These are phyloP conservation scores for Marchantia polymorpha DNA, from an alignment of 225 moss, liverwort and hornwort genomes.

Conservation along the genomic window DNA sequence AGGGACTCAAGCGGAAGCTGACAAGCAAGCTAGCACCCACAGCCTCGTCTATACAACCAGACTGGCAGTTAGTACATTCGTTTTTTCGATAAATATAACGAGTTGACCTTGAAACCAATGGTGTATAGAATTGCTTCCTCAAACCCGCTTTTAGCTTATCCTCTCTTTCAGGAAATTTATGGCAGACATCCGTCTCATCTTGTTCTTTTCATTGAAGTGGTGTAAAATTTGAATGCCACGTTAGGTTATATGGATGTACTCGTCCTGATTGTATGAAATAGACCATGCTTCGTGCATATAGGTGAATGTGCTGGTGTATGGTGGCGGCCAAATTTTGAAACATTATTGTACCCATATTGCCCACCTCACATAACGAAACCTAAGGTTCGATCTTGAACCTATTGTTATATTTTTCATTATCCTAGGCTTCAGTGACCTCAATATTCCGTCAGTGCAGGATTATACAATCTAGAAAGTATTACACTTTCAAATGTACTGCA, in stretches of 20 bases:
- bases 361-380: conserved; percentile 99
- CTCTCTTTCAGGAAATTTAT: background rate
- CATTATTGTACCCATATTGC: conserved; percentile 91
- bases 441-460: no score
- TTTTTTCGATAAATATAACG: background rate
- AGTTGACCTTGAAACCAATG: background rate
- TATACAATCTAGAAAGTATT: no score
- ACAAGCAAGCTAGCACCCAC: conserved; percentile 97
- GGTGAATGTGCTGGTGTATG: conserved; percentile 99
- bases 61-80: conserved; percentile 68
- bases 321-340: conserved; percentile 99
- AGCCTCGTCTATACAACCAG: conserved; percentile 91
- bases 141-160: background rate
- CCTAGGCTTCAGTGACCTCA: no score
- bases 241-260: background rate
- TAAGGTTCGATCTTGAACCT: conserved; percentile 47
- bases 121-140: background rate
- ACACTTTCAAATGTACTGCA: no score
- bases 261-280: background rate
- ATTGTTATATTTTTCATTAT: no score
- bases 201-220: background rate
- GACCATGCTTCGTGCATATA: conserved; percentile 49
- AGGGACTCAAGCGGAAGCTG: conserved; percentile 92
- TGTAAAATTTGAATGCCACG: background rate
- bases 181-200: background rate